A percentile compares a stretch with the other conserved stretches of the same genome.
Conservation (phyloP, 257 asterid species). For the Parsonsia alboflavescens region DNA sequence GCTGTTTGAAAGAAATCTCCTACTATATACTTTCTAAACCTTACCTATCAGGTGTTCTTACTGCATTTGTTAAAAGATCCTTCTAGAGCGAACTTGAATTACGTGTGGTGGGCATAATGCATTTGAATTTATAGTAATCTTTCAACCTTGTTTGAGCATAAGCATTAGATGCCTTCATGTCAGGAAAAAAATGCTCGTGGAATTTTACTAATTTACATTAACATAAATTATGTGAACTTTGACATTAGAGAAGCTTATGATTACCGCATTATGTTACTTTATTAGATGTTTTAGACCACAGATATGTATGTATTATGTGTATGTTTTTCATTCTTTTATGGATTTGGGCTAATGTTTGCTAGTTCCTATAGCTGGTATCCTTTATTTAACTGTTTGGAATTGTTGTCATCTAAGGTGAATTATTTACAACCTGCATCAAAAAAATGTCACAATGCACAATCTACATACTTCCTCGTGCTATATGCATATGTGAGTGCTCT, state of each 20-base stretch:
- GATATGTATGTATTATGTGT: no score
- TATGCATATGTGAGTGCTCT: background rate
- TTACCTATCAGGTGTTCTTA: background rate
- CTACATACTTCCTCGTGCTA: background rate
- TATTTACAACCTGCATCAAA: background rate
- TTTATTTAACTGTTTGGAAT: background rate
- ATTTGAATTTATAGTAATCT: background rate
- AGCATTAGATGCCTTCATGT: background rate
- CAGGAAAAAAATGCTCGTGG: background rate
- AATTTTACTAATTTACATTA: background rate
- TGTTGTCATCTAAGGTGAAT: background rate
- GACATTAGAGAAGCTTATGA: background rate
- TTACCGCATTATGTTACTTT: background rate
- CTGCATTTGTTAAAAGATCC: background rate
- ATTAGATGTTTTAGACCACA: no score
- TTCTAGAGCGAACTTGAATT: background rate
- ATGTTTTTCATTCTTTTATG: no score
- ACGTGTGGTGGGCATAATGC: background rate
- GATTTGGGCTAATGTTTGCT: background rate
- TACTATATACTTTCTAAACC: background rate
- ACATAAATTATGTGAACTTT: background rate
- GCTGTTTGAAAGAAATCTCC: background rate
- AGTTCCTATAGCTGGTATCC: background rate
- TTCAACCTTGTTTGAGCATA: background rate
- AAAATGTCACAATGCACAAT: background rate